Evolutionary conservation across 768 basidiomycete genomes (phyloP).

Genomic region (Lactarius psammicola): DNA sequence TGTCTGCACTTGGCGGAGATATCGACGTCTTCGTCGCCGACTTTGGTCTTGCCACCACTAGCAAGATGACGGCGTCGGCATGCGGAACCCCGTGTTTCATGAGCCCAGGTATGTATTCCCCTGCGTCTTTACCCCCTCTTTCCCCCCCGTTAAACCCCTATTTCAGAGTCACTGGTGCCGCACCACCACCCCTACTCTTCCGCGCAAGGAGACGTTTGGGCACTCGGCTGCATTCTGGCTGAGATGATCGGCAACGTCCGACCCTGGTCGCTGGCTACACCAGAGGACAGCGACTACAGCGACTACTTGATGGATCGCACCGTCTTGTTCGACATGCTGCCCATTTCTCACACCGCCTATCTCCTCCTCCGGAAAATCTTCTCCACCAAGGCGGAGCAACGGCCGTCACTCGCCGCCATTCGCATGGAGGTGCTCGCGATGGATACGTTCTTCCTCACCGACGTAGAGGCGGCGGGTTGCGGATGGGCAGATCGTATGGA

Average conservation of each 20-base stretch:
- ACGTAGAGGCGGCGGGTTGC: constrained; percentile 37
- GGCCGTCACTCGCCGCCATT: constrained; percentile 62
- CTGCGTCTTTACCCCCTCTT: background rate
- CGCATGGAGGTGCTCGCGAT: constrained; percentile 53
- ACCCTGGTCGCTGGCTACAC: constrained; percentile 11
- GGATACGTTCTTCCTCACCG: constrained; percentile 60
- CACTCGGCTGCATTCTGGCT: constrained; percentile 23
- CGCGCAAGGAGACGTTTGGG: constrained; percentile 15
- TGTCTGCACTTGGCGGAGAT: too few species aligned
- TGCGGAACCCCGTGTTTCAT: constrained; percentile 22
- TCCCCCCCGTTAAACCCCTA: background rate
- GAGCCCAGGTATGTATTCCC: constrained; percentile 19
- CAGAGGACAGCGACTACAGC: constrained; percentile 1
- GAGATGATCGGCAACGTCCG: constrained; percentile 14
- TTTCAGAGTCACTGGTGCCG: constrained; percentile 7
- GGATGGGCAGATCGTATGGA: constrained; percentile 4
- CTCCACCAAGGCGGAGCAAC: constrained; percentile 53
- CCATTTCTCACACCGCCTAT: constrained; percentile 41
- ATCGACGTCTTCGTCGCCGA: too few species aligned
- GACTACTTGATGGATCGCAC: constrained; percentile 5
- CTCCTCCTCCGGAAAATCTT: constrained; percentile 56
- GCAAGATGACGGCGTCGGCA: constrained; percentile 6
- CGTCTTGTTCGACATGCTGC: constrained; percentile 1
- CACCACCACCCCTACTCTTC: background rate
- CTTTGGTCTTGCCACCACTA: too few species aligned